Percentiles rank a stretch among this genome's conserved stretches.
Conservation (phyloP, 2,329 filamentous ascomycete species). For the Ophiostoma novo-ulmi region DNA sequence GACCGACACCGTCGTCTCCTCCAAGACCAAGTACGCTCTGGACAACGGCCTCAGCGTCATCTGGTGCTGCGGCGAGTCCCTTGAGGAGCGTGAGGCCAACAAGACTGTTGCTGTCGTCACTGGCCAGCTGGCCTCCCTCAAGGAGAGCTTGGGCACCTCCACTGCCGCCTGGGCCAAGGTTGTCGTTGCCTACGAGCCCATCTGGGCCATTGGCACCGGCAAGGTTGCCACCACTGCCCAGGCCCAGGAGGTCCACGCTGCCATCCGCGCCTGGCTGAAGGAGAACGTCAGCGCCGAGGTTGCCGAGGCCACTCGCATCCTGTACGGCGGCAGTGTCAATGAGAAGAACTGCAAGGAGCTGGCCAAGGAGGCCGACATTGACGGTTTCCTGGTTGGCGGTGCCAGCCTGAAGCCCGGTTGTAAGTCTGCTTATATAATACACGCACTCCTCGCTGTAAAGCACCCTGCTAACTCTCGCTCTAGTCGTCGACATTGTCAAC, state of each 20-base stretch:
- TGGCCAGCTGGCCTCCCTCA: conserved; percentile 73
- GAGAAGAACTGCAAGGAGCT: conserved; percentile 98
- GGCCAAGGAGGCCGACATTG: conserved; percentile 87
- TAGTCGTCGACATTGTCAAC: conserved; percentile 59
- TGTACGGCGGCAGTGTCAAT: conserved; percentile 93
- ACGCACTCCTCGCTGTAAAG: too few species aligned
- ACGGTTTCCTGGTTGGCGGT: conserved; percentile 95
- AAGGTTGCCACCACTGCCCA: conserved; percentile 85
- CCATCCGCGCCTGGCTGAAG: conserved; percentile 84
- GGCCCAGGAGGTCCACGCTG: conserved; percentile 89
- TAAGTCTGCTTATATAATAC: conserved; percentile 43
- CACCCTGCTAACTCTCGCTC: conserved; percentile 28
- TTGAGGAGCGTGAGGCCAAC: conserved; percentile 82
- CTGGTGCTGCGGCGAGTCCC: conserved; percentile 93
- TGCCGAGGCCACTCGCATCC: conserved; percentile 81
- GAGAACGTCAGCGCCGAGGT: conserved; percentile 68
- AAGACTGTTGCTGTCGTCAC: conserved; percentile 85
- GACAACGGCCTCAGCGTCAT: conserved; percentile 86
- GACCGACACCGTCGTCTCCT: conserved; percentile 76
- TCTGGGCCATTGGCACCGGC: conserved; percentile 94
- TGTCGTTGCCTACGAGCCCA: conserved; percentile 96
- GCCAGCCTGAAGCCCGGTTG: conserved; percentile 95
- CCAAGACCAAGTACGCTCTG: conserved; percentile 89
- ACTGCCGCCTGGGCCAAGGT: conserved; percentile 68
- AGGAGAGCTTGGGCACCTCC: conserved; percentile 64